Conservation (phyloP, 2,329 filamentous ascomycete genomes). For the Cladosporium sphaerospermum region DNA sequence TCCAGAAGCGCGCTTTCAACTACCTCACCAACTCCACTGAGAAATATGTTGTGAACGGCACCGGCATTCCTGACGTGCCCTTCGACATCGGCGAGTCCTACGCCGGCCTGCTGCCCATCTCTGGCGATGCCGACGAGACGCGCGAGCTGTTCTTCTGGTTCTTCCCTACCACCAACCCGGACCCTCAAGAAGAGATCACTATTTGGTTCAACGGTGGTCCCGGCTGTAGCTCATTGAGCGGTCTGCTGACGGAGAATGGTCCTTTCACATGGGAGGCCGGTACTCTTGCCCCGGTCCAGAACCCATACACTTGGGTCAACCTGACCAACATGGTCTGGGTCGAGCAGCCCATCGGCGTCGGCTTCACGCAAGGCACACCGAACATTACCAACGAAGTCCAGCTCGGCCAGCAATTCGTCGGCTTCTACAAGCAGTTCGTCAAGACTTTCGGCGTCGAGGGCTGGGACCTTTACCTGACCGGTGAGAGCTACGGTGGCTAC, state of each 20-base stretch:
- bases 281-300: constrained; percentile 35
- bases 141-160: constrained; percentile 51
- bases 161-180: constrained; percentile 46
- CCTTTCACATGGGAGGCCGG: constrained; percentile 40
- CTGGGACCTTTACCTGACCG: constrained; percentile 59
- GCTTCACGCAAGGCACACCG: constrained; percentile 37
- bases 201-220: constrained; percentile 31
- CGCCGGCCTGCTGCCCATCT: constrained; percentile 49
- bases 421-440: constrained; percentile 51
- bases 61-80: constrained; percentile 31
- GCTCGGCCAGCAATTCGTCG: constrained; percentile 41
- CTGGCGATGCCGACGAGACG: constrained; percentile 38
- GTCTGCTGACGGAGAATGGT: constrained; percentile 18
- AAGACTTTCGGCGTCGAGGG: constrained; percentile 50
- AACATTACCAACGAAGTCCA: constrained; percentile 45
- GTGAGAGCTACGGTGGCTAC: constrained; percentile 59
- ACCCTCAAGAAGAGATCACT: constrained; percentile 44
- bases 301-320: constrained; percentile 44
- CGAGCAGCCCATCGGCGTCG: constrained; percentile 45
- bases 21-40: constrained; percentile 9
- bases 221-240: constrained; percentile 18
- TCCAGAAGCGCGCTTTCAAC: constrained; percentile 9
- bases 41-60: constrained; percentile 25
- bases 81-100: constrained; percentile 42
- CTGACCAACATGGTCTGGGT: constrained; percentile 71